A percentile compares a stretch with the other conserved stretches of the same genome.
phyloP scores from a whole-genome alignment of 768 basidiomycete species.

The Naematelia aurantialba region DNA sequence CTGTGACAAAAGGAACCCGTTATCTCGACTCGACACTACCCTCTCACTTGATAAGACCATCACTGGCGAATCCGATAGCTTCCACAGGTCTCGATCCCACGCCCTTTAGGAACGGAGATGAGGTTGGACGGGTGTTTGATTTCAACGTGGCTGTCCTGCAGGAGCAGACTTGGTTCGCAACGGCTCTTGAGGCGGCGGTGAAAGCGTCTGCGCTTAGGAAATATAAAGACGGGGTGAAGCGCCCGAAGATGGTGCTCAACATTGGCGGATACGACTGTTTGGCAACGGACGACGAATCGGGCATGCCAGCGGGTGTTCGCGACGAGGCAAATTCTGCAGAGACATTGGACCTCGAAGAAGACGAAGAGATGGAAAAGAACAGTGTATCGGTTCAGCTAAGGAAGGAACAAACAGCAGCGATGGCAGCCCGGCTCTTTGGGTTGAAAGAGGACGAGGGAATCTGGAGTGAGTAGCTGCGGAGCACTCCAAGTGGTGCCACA shows the following conservation, averaged over 20 bases:
- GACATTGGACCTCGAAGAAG: constrained; percentile 13
- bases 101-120: constrained; percentile 1
- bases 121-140: constrained; percentile 13
- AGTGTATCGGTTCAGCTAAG: constrained; percentile 11
- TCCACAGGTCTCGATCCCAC: background rate
- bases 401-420: constrained; percentile 31
- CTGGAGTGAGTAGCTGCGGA: constrained; percentile 35
- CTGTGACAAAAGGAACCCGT: background rate
- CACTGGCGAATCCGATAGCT: background rate
- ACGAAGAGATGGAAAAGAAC: constrained; percentile 12
- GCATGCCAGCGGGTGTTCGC: background rate
- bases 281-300: constrained; percentile 34
- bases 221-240: constrained; percentile 20
- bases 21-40: constrained; percentile 14
- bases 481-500: background rate
- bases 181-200: constrained; percentile 31
- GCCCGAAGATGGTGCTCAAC: constrained; percentile 32
- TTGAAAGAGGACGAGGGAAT: constrained; percentile 36
- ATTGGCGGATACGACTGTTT: constrained; percentile 38
- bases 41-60: constrained; percentile 5
- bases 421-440: constrained; percentile 42
- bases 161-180: constrained; percentile 38
- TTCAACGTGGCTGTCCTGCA: constrained; percentile 47
- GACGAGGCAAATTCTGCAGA: constrained; percentile 5
- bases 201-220: constrained; percentile 7